phyloP scores from a whole-genome alignment of 257 asterid species.

The Solanum dulcamara region DNA sequence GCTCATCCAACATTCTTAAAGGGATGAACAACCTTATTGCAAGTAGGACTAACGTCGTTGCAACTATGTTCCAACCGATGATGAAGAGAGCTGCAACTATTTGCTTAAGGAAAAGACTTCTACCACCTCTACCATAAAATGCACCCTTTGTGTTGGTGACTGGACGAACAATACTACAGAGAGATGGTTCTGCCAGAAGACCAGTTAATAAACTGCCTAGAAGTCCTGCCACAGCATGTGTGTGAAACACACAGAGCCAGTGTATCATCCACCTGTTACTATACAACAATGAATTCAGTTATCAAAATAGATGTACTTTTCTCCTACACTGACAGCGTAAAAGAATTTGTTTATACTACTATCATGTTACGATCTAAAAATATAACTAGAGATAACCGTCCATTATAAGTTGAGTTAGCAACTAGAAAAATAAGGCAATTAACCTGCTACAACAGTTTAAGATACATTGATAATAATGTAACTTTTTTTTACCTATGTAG shows the following conservation, averaged over 20 bases:
- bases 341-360: too few relatives aligned
- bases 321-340: too few relatives aligned
- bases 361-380: too few relatives aligned
- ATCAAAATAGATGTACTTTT: too few relatives aligned
- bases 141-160: constrained; percentile 69
- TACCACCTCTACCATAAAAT: constrained; percentile 48
- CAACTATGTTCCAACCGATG: constrained; percentile 54
- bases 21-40: constrained; percentile 48
- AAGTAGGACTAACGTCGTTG: constrained; percentile 56
- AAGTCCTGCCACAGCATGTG: constrained; percentile 83
- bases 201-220: constrained; percentile 79
- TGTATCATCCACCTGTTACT: constrained; percentile 71
- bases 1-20: constrained; percentile 71
- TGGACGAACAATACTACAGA: constrained; percentile 52
- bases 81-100: constrained; percentile 64
- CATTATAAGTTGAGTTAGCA: not conserved
- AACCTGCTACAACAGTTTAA: not conserved
- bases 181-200: constrained; percentile 62
- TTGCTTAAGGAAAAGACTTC: constrained; percentile 51
- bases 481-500: not conserved
- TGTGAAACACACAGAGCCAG: constrained; percentile 78
- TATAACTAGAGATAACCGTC: not conserved
- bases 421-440: not conserved
- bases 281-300: not conserved
- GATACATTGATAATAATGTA: not conserved